Evolutionary conservation across 2,329 filamentous ascomycete species (phyloP).

Genomic region (Furcasterigmium furcatum): DNA sequence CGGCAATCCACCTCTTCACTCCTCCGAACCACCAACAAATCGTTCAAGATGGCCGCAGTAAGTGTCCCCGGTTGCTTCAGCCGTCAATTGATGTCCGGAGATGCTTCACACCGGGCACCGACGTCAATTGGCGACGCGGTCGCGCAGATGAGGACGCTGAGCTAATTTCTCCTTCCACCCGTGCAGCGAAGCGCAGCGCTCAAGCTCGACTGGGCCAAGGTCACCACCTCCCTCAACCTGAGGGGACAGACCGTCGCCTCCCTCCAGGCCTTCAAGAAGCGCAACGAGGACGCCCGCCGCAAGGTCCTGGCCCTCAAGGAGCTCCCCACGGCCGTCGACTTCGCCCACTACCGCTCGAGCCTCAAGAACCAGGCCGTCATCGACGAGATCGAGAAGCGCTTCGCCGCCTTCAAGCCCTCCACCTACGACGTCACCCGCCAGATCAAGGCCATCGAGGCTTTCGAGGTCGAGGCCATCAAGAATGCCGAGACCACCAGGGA

Average conservation of each 20-base stretch:
- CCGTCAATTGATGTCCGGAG: constrained; percentile 17
- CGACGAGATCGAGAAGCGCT: constrained; percentile 96
- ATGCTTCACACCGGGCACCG: background rate
- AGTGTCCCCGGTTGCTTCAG: constrained; percentile 31
- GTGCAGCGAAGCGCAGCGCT: constrained; percentile 91
- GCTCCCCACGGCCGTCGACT: constrained; percentile 85
- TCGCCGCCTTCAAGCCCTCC: constrained; percentile 84
- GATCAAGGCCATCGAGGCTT: constrained; percentile 96
- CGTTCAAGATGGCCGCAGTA: constrained; percentile 67
- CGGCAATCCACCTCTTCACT: constrained; percentile 44
- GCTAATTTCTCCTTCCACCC: constrained; percentile 47
- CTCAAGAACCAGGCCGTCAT: constrained; percentile 96
- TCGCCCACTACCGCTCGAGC: constrained; percentile 82
- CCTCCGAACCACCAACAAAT: constrained; percentile 41
- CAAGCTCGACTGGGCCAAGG: constrained; percentile 98
- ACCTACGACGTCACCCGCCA: constrained; percentile 92
- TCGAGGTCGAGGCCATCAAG: constrained; percentile 95
- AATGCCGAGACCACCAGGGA: constrained; percentile 96
- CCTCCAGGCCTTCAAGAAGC: constrained; percentile 97
- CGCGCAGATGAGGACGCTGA: constrained; percentile 27
- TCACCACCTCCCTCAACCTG: constrained; percentile 91
- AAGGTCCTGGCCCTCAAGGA: constrained; percentile 83
- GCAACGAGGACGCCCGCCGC: constrained; percentile 97
- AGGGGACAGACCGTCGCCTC: constrained; percentile 89
- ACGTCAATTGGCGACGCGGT: constrained; percentile 8